Percentiles rank a stretch among this genome's conserved stretches.
phyloP scores from a whole-genome alignment of 805 yeast genomes.

The Sugiyamaella chiloensis region DNA sequence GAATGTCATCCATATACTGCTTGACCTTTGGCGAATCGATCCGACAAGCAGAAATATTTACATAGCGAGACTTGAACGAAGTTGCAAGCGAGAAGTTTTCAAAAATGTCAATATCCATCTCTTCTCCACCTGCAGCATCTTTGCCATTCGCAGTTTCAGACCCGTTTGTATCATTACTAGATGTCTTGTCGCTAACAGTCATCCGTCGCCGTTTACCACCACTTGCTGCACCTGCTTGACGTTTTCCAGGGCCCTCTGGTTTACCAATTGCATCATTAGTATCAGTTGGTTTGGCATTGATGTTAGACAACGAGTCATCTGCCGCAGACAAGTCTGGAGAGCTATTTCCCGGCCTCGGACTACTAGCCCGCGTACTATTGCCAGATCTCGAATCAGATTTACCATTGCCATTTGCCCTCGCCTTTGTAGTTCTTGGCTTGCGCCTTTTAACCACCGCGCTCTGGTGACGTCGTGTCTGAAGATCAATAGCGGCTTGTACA shows the following conservation, averaged over 20 bases:
- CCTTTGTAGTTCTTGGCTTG: conserved; percentile 3
- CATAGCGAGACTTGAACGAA: conserved; percentile 16
- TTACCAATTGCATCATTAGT: not conserved
- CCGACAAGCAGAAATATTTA: conserved; percentile 9
- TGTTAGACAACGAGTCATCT: too few relatives aligned
- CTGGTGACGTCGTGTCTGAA: conserved; percentile 34
- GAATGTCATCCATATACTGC: conserved; percentile 9
- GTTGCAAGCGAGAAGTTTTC: conserved; percentile 7
- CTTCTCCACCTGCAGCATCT: conserved; percentile 3
- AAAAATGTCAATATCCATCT: conserved; percentile 9
- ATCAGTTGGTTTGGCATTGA: not conserved
- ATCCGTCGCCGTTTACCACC: conserved; percentile 6
- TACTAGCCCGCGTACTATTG: not conserved
- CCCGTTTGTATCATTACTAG: not conserved
- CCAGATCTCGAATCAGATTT: not conserved
- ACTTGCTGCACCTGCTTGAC: not conserved
- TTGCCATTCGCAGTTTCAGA: not conserved
- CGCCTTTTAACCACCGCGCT: conserved; percentile 3
- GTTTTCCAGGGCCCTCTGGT: not conserved
- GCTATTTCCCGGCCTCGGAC: not conserved
- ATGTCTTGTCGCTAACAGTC: conserved; percentile 4
- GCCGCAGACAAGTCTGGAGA: not conserved
- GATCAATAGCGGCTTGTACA: conserved; percentile 41
- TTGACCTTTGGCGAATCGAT: conserved; percentile 5
- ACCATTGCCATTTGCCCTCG: not conserved